phyloP scores from a whole-genome alignment of 169 alveolate species.

The Amoebophrya sp. region DNA sequence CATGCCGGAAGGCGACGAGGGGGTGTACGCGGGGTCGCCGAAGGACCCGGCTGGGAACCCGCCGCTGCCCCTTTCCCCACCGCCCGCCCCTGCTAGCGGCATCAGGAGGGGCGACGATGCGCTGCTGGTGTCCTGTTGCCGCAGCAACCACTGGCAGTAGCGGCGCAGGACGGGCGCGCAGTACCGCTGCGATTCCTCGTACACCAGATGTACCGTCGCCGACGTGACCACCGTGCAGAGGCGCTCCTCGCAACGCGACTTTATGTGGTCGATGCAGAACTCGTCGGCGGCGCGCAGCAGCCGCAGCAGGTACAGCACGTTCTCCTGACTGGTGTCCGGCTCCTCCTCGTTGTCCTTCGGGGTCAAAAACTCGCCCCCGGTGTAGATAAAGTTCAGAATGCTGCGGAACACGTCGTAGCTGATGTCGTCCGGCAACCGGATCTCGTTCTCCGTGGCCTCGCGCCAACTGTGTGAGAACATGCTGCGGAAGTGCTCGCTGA shows the following conservation, averaged over 20 bases:
- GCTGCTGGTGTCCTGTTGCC: neutral
- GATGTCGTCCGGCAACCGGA: conserved; percentile 23
- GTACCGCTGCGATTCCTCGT: neutral
- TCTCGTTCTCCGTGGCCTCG: conserved; percentile 49
- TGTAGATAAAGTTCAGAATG: neutral
- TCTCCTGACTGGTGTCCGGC: neutral
- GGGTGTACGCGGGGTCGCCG: too few relatives aligned
- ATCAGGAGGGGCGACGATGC: too few relatives aligned
- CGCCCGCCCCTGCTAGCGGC: too few relatives aligned
- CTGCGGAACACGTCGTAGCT: neutral
- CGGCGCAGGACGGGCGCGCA: neutral
- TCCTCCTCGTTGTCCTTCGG: too few relatives aligned
- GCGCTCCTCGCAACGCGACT: neutral
- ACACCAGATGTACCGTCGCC: neutral
- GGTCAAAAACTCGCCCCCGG: neutral
- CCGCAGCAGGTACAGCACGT: neutral
- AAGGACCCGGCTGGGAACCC: too few relatives aligned
- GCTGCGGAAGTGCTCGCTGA: conserved; percentile 51
- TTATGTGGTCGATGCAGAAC: neutral
- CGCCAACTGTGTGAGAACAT: conserved; percentile 56
- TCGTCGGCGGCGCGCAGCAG: neutral
- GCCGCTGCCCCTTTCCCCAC: too few relatives aligned
- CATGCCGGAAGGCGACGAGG: too few relatives aligned
- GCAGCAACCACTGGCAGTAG: neutral
- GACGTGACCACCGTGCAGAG: neutral